phyloP scores from a whole-genome alignment of 805 yeast genomes.

The Metschnikowia baotianmanensis region DNA sequence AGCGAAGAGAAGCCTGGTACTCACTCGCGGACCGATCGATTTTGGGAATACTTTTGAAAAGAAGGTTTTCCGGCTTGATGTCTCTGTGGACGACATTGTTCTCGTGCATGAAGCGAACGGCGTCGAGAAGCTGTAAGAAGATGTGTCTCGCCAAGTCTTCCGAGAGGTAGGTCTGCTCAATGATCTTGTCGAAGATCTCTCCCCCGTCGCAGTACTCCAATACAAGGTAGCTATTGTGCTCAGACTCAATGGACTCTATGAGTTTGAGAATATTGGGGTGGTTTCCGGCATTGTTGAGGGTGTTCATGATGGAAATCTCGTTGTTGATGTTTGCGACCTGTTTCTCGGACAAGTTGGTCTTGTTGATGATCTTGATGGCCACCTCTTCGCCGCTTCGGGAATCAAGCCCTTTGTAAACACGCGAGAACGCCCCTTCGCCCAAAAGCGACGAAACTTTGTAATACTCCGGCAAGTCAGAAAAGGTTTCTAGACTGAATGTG shows the following conservation, averaged over 20 bases:
- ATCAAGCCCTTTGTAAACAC: slow-evolving; percentile 62
- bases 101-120: slow-evolving; percentile 67
- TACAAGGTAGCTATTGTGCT: slow-evolving; percentile 59
- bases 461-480: slow-evolving; percentile 36
- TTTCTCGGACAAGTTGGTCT: slow-evolving; percentile 59
- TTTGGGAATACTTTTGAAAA: slow-evolving; percentile 57
- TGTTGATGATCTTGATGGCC: slow-evolving; percentile 63
- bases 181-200: slow-evolving; percentile 68
- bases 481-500: slow-evolving; percentile 18
- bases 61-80: slow-evolving; percentile 75
- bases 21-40: slow-evolving; percentile 42
- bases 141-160: slow-evolving; percentile 66
- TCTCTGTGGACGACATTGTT: slow-evolving; percentile 83
- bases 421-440: slow-evolving; percentile 84
- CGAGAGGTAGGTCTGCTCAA: slow-evolving; percentile 61
- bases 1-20: slow-evolving; percentile 43
- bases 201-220: slow-evolving; percentile 79
- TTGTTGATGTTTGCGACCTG: slow-evolving; percentile 71
- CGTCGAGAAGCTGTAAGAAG: slow-evolving; percentile 59
- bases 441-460: slow-evolving; percentile 49
- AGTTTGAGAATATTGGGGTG: slow-evolving; percentile 65
- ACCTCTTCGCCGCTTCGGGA: slow-evolving; percentile 37
- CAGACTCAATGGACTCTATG: slow-evolving; percentile 64
- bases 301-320: slow-evolving; percentile 76
- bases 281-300: slow-evolving; percentile 37